These are phyloP conservation scores for Batkoa obscura DNA, from an alignment of 371 early-diverging fungal genomes.

Conservation along the genomic window DNA sequence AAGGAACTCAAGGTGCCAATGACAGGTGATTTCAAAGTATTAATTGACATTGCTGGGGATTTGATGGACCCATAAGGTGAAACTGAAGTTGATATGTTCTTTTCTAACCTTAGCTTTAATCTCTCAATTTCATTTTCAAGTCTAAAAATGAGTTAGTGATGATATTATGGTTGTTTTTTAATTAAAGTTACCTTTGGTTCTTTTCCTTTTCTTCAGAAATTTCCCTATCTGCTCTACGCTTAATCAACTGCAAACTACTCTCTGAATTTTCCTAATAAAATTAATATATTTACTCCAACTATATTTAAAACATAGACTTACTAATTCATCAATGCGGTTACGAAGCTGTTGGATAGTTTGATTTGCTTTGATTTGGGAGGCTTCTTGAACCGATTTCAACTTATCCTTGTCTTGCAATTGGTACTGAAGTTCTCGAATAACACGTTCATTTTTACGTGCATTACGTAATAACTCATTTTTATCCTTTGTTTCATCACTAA, in stretches of 20 bases:
- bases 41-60: not conserved
- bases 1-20: not conserved
- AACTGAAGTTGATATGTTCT: not conserved
- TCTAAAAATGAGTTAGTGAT: slow-evolving; percentile 3
- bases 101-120: slow-evolving; percentile 14
- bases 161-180: not conserved
- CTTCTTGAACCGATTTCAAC: slow-evolving; percentile 35
- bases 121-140: slow-evolving; percentile 19
- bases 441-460: slow-evolving; percentile 46
- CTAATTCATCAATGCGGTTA: slow-evolving; percentile 47
- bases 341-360: slow-evolving; percentile 44
- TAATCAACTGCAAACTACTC: slow-evolving; percentile 42
- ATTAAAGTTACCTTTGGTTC: slow-evolving; percentile 12
- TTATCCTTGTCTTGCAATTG: slow-evolving; percentile 58
- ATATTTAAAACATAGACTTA: slow-evolving; percentile 12
- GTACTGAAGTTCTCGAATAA: slow-evolving; percentile 62
- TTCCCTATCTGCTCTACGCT: slow-evolving; percentile 58
- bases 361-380: slow-evolving; percentile 45
- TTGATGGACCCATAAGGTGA: slow-evolving; percentile 3
- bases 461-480: slow-evolving; percentile 32
- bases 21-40: not conserved
- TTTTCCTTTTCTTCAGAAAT: slow-evolving; percentile 31
- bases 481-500: slow-evolving; percentile 40
- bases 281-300: not conserved
- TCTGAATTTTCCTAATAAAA: slow-evolving; percentile 30